phyloP scores from a whole-genome alignment of 345 rosid species.

The Eucalyptus decipiens region DNA sequence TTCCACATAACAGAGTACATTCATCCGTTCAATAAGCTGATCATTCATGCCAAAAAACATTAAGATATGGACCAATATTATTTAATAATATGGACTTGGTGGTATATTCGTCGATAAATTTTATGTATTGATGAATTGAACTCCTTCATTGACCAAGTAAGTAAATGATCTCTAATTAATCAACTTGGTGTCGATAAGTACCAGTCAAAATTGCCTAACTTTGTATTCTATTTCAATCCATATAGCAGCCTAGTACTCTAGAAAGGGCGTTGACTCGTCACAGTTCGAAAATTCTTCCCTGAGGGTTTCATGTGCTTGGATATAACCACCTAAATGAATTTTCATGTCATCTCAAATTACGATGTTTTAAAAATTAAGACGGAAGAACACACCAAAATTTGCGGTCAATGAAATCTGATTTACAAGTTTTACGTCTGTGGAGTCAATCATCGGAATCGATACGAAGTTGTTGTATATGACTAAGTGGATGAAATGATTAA shows the following conservation, averaged over 20 bases:
- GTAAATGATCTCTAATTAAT: neutral
- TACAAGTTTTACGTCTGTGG: neutral
- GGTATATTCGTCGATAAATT: neutral
- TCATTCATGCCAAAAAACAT: neutral
- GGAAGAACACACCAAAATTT: neutral
- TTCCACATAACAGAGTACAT: fast-evolving
- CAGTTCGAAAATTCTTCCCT: neutral
- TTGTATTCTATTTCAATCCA: neutral
- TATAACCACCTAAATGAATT: neutral
- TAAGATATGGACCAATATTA: neutral
- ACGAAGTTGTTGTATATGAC: neutral
- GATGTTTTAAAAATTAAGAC: neutral
- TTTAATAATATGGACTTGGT: neutral
- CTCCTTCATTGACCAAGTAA: neutral
- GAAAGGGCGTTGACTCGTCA: neutral
- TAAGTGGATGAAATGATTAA: neutral
- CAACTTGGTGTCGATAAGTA: neutral
- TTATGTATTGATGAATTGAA: neutral
- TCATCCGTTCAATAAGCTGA: neutral
- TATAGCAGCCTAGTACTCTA: neutral
- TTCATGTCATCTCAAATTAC: neutral
- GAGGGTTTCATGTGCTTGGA: neutral
- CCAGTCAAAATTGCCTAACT: neutral
- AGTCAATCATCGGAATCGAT: neutral
- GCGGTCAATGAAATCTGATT: too few species aligned